phyloP scores from a whole-genome alignment of 768 basidiomycete species.

The Auricularia sp. region DNA sequence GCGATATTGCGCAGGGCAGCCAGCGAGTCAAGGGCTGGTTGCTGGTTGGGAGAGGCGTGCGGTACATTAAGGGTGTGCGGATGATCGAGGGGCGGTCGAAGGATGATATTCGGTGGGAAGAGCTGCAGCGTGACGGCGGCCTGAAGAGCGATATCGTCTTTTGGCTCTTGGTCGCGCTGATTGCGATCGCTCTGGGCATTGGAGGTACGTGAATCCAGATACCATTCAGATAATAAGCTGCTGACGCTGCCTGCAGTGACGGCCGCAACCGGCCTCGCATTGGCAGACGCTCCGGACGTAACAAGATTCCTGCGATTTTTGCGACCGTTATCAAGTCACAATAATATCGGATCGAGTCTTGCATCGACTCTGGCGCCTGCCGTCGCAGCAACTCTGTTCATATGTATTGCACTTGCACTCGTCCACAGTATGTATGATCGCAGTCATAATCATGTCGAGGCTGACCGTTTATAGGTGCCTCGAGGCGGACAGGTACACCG shows the following conservation, averaged over 20 bases:
- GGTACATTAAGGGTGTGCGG: constrained; percentile 50
- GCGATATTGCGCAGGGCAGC: constrained; percentile 57
- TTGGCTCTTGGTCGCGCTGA: constrained; percentile 45
- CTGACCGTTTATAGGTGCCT: constrained; percentile 32
- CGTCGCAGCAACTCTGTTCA: constrained; percentile 48
- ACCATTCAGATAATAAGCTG: neutral
- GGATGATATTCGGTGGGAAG: constrained; percentile 75
- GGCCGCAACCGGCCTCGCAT: constrained; percentile 55
- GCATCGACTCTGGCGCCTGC: constrained; percentile 62
- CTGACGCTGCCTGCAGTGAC: constrained; percentile 37
- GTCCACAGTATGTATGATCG: constrained; percentile 42
- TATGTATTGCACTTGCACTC: constrained; percentile 38
- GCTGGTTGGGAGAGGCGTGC: constrained; percentile 58
- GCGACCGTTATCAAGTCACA: constrained; percentile 34
- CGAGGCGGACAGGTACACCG: constrained; percentile 42
- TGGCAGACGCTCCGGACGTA: constrained; percentile 62
- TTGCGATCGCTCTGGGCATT: constrained; percentile 42
- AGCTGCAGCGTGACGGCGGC: constrained; percentile 51
- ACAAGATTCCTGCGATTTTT: constrained; percentile 64
- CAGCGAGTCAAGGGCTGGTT: constrained; percentile 66
- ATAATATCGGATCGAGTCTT: constrained; percentile 48
- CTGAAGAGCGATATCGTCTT: constrained; percentile 37
- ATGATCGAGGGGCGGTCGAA: constrained; percentile 72
- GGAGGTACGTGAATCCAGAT: constrained; percentile 31
- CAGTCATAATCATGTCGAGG: neutral